Conservation (phyloP, 352 stramenopile genomes). For the Globisporangium recalcitrans region DNA sequence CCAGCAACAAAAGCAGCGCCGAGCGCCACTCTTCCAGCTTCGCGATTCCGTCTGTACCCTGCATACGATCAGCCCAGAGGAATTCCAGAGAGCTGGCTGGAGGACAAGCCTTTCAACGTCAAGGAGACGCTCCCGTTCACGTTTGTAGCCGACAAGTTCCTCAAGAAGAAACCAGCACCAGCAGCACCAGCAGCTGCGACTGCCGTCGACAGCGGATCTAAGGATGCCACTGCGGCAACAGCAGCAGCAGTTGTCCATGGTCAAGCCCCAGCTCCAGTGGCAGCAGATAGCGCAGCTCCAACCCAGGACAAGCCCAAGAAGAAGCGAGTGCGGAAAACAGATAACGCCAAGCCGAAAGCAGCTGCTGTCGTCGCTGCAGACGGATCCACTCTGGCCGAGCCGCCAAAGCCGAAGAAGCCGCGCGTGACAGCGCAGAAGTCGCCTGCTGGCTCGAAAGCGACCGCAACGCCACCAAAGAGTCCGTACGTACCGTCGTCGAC, state of each 20-base stretch:
- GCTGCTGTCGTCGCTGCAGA: background rate
- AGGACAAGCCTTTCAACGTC: constrained; percentile 29
- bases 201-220: background rate
- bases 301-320: constrained; percentile 8
- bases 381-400: background rate
- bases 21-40: background rate
- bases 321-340: constrained; percentile 7
- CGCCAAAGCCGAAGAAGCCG: constrained; percentile 1
- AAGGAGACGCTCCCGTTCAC: constrained; percentile 41
- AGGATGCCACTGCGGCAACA: background rate
- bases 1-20: background rate
- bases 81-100: constrained; percentile 30
- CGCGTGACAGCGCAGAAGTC: constrained; percentile 6
- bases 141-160: constrained; percentile 56
- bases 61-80: constrained; percentile 40
- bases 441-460: constrained; percentile 9
- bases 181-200: background rate
- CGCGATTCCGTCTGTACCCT: constrained; percentile 30
- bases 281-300: background rate
- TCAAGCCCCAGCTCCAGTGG: background rate
- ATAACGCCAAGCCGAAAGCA: constrained; percentile 6
- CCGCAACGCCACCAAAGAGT: constrained; percentile 16
- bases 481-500: constrained; percentile 35
- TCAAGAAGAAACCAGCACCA: constrained; percentile 30
- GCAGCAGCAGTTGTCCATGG: background rate